phyloP scores from a whole-genome alignment of 495 filamentous ascomycete species.

The Evernia prunastri region DNA sequence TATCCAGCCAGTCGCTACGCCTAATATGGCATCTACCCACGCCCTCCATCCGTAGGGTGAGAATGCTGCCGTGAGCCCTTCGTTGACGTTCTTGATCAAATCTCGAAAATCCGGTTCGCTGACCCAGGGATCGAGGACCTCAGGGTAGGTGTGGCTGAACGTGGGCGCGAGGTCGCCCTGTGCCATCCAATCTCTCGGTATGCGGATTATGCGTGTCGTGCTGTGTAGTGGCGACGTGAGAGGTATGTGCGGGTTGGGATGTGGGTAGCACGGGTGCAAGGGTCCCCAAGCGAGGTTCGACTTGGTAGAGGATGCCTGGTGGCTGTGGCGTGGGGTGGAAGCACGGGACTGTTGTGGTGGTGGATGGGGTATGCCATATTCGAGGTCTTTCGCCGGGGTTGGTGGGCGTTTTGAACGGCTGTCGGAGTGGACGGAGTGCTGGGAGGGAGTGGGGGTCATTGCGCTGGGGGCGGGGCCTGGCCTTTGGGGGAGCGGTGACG shows the following conservation, averaged over 20 bases:
- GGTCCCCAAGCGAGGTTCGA: constrained; percentile 67
- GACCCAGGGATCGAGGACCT: constrained; percentile 80
- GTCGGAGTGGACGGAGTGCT: constrained; percentile 19
- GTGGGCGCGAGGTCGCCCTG: constrained; percentile 87
- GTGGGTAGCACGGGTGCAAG: constrained; percentile 84
- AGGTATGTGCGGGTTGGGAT: constrained; percentile 87
- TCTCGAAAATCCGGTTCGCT: constrained; percentile 74
- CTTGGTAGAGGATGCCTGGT: constrained; percentile 13
- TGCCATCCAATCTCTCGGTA: constrained; percentile 84
- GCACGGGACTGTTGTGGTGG: constrained; percentile 9
- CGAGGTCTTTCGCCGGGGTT: constrained; percentile 24
- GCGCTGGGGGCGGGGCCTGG: neutral
- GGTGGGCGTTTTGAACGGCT: constrained; percentile 22
- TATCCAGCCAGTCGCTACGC: constrained; percentile 78
- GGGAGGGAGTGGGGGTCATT: constrained; percentile 9
- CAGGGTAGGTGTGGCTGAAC: constrained; percentile 90
- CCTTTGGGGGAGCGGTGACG: neutral
- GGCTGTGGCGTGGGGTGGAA: constrained; percentile 10
- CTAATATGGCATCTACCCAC: constrained; percentile 67
- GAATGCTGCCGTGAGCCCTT: constrained; percentile 62
- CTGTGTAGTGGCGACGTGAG: constrained; percentile 62
- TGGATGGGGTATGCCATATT: constrained; percentile 14
- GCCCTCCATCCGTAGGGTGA: constrained; percentile 53
- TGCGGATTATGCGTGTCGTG: constrained; percentile 82
- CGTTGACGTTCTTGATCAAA: constrained; percentile 72